These are phyloP conservation scores for Entomortierella chlamydospora DNA, from an alignment of 192 early-diverging fungal species.

Conservation along the genomic window DNA sequence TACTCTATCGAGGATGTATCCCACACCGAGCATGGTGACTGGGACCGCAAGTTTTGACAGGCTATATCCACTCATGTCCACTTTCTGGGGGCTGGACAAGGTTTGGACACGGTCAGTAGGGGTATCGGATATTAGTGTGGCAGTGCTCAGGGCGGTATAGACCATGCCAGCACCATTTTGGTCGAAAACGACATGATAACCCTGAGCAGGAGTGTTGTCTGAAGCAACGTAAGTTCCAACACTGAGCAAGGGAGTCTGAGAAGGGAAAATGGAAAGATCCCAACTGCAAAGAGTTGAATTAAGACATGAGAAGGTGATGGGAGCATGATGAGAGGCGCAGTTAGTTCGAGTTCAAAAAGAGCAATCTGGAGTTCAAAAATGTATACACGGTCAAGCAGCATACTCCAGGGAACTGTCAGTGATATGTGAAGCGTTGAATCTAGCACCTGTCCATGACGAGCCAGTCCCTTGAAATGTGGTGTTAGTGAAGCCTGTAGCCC, in stretches of 20 bases:
- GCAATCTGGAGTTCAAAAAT: too few species aligned
- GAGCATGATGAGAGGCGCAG: too few species aligned
- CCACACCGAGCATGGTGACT: slow-evolving; percentile 27
- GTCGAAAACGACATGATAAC: slow-evolving; percentile 39
- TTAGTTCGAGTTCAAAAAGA: too few species aligned
- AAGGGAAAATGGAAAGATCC: slow-evolving; percentile 5
- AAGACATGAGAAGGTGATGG: too few species aligned
- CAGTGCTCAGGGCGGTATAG: slow-evolving; percentile 9
- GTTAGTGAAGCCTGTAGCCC: slow-evolving; percentile 19
- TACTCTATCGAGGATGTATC: slow-evolving; percentile 41
- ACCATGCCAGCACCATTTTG: slow-evolving; percentile 6
- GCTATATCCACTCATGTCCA: slow-evolving; percentile 25
- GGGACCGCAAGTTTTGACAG: slow-evolving; percentile 27
- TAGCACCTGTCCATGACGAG: slow-evolving; percentile 23
- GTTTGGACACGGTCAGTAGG: slow-evolving; percentile 1
- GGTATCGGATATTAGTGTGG: neutral
- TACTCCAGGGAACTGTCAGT: slow-evolving; percentile 16
- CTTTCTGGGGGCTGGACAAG: slow-evolving; percentile 11
- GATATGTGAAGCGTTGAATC: slow-evolving; percentile 17
- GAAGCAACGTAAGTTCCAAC: slow-evolving; percentile 26
- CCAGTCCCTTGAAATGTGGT: neutral
- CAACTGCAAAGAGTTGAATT: too few species aligned
- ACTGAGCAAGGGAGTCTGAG: slow-evolving; percentile 7
- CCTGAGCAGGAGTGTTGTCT: slow-evolving; percentile 18
- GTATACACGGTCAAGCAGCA: too few species aligned